Base-by-base conservation (phyloP, 148 eudicot genomes). In the Rhododendron molle region DNA sequence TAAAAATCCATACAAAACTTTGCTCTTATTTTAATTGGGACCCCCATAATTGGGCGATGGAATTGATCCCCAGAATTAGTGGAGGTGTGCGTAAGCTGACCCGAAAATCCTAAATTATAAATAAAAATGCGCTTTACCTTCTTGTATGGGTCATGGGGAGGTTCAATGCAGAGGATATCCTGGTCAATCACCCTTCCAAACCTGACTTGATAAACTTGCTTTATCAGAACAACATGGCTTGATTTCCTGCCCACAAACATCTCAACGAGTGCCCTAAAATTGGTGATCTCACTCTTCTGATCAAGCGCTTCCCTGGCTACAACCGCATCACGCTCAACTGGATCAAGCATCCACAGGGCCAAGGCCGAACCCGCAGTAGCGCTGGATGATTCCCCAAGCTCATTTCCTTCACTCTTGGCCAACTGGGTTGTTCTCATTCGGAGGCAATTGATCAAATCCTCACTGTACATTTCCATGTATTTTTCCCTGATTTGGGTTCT, bases 221-320 rank as follows among this genome's bases (percentile, higher is more conserved):
- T 93, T 76, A 94, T 92, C 81, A 91, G 87, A 71, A 88, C 85
- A 88, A 95, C 82, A 86, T 92, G 95, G 77, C 94, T 95, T 84
- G 98, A 94, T 88, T 94, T 95, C 82, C 93, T 85, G 85, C 92
- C 90, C 50, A 88, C 91, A 86, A 94, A 95, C 28, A 95, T 90
- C 81, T 94, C 96, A 65, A 92, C 60, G 10, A 95, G 85, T 50
- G 92, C 92, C 88, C 83, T 87, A 81, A 90, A 94, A 76, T 94
- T 86, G 78, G 83, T 81, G 14, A 58, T 21, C 32, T 79, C 88
- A 81, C 81, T 90, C 15, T 81, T 36, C 65, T 77, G 81, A 82
- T 82, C 91, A 86, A 95, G 85, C 30, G 95, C 95, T n/a, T 94
- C 93, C 86, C 87, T 93, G 28, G 93, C 93, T 56, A 91, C 83